Evolutionary conservation across 2,329 filamentous ascomycete genomes (phyloP).

Genomic region (Fusarium sp.): DNA sequence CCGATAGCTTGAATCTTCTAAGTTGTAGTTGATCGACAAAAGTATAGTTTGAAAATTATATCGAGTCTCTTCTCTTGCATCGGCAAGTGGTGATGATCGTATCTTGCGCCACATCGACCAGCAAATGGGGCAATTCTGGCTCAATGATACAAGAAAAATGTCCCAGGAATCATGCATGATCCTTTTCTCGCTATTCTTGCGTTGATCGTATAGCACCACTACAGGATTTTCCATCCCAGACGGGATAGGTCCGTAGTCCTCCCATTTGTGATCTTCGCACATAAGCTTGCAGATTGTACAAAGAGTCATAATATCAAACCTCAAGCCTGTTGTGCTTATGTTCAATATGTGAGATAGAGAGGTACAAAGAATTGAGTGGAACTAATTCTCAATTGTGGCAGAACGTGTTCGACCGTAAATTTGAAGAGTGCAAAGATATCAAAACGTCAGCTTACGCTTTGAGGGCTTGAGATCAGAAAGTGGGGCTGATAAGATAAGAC

Average conservation of each 20-base stretch:
- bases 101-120: not conserved
- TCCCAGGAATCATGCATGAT: not conserved
- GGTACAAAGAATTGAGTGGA: no score
- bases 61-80: no score
- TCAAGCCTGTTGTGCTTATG: no score
- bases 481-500: not conserved
- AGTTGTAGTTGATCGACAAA: no score
- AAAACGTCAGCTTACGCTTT: not conserved
- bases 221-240: no score
- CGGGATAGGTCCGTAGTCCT: no score
- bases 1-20: no score
- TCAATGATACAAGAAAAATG: fast-evolving
- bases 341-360: not conserved
- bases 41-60: no score
- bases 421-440: not conserved
- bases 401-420: not conserved
- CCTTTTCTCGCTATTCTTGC: no score
- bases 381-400: not conserved
- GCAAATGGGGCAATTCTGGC: not conserved
- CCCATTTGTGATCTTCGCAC: not conserved
- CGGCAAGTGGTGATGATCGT: not conserved
- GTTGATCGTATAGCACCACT: no score
- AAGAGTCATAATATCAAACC: not conserved
- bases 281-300: not conserved
- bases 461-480: not conserved